Conservation (phyloP, 805 yeast species). For the Monosporozyma aquatica region DNA sequence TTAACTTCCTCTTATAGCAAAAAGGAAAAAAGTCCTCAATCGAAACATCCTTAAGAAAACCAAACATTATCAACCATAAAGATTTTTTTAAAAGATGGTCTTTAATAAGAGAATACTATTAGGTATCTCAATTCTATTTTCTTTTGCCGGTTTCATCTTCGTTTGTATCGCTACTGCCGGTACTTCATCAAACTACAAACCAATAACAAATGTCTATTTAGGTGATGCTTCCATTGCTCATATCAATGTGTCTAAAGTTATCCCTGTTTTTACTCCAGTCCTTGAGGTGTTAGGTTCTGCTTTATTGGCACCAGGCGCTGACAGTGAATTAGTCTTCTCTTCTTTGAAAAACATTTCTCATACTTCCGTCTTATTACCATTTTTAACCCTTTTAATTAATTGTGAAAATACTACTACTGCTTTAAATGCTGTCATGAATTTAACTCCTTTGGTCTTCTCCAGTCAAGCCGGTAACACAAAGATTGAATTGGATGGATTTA, state of each 20-base stretch:
- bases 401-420: conserved; percentile 19
- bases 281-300: conserved; percentile 23
- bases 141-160: conserved; percentile 22
- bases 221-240: conserved; percentile 28
- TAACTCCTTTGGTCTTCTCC: conserved; percentile 24
- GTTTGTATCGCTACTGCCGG: conserved; percentile 28
- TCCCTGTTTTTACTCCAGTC: conserved; percentile 26
- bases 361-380: conserved; percentile 24
- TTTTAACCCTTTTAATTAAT: conserved; percentile 21
- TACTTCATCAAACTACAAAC: conserved; percentile 24
- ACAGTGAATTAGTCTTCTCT: conserved; percentile 14
- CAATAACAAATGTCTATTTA: conserved; percentile 24
- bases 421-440: conserved; percentile 17
- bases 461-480: conserved; percentile 11
- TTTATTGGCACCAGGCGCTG: conserved; percentile 17
- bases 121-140: conserved; percentile 12
- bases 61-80: too few species aligned
- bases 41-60: too few species aligned
- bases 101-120: conserved; percentile 6
- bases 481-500: conserved; percentile 11
- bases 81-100: conserved; percentile 1
- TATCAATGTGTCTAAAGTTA: conserved; percentile 28
- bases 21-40: too few species aligned
- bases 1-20: too few species aligned
- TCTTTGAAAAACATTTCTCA: conserved; percentile 20